Conservation (phyloP, 2,329 filamentous ascomycete genomes). For the Scedosporium aurantiacum region DNA sequence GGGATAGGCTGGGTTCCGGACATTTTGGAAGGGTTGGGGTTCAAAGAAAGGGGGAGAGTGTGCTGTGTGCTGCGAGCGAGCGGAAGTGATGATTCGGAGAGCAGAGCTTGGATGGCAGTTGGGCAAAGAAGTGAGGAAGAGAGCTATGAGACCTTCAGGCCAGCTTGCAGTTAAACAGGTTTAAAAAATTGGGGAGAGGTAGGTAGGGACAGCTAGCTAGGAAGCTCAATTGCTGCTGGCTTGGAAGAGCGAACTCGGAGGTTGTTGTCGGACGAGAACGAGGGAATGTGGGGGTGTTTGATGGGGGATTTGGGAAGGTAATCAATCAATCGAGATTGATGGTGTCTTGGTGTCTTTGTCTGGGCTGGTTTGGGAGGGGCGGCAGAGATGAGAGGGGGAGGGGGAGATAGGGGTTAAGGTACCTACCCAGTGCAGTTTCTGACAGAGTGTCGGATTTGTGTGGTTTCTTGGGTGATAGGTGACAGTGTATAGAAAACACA, state of each 20-base stretch:
- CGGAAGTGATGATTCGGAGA: neutral
- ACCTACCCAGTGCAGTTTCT: neutral
- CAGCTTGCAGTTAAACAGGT: neutral
- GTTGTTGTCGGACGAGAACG: neutral
- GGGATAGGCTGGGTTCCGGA: conserved; percentile 37
- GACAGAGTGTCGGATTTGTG: neutral
- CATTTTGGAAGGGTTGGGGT: conserved; percentile 29
- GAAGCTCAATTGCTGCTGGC: neutral
- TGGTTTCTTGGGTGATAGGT: neutral
- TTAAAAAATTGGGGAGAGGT: neutral
- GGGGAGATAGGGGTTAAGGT: neutral
- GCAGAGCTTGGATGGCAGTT: neutral
- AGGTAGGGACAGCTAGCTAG: neutral
- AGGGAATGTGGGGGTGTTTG: neutral
- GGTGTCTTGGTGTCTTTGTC: neutral
- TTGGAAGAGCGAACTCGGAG: neutral
- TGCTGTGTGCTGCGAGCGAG: neutral
- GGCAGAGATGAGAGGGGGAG: neutral
- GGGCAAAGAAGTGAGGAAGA: neutral
- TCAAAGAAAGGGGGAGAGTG: neutral
- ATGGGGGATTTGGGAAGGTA: neutral
- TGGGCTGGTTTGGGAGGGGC: neutral
- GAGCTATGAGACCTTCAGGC: neutral
- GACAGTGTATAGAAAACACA: neutral
- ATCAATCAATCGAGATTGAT: too few species aligned